Evolutionary conservation across 345 rosid species (phyloP).

Genomic region (Eucalyptus lansdowneana): DNA sequence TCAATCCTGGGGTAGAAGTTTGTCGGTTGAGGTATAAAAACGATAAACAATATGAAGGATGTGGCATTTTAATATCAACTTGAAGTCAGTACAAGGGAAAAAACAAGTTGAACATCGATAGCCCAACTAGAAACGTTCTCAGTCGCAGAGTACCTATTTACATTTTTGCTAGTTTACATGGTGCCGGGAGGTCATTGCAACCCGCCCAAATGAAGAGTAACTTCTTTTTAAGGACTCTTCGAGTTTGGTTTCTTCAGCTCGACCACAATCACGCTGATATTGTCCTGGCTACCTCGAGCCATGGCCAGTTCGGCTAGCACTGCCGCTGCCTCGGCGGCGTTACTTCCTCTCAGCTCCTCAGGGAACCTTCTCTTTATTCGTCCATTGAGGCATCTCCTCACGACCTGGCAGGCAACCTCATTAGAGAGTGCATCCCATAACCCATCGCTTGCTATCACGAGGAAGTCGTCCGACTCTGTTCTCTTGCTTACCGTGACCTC

Average conservation of each 20-base stretch:
- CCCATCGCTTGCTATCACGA: slow-evolving; percentile 17
- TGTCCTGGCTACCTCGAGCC: slow-evolving; percentile 23
- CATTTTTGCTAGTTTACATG: not conserved
- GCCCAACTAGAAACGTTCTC: not conserved
- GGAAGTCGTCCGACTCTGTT: slow-evolving; percentile 6
- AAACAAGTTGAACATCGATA: not conserved
- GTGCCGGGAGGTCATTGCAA: not conserved
- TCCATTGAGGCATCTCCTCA: not conserved
- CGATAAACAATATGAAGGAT: not conserved
- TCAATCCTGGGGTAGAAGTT: not conserved
- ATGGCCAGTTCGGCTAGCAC: slow-evolving; percentile 18
- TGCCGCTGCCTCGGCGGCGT: slow-evolving; percentile 9
- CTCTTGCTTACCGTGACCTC: slow-evolving; percentile 11
- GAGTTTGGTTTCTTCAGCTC: not conserved
- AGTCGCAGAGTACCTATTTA: not conserved
- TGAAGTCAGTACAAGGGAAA: not conserved
- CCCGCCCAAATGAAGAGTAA: not conserved
- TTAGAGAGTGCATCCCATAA: slow-evolving; percentile 31
- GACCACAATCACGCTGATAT: slow-evolving; percentile 23
- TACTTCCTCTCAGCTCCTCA: not conserved
- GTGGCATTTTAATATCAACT: not conserved
- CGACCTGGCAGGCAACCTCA: slow-evolving; percentile 19
- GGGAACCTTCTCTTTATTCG: not conserved
- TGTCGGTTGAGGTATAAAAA: not conserved
- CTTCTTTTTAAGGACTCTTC: not conserved